Conservation (phyloP, 176 grass and related monocot species). For the Raddia guianensis region DNA sequence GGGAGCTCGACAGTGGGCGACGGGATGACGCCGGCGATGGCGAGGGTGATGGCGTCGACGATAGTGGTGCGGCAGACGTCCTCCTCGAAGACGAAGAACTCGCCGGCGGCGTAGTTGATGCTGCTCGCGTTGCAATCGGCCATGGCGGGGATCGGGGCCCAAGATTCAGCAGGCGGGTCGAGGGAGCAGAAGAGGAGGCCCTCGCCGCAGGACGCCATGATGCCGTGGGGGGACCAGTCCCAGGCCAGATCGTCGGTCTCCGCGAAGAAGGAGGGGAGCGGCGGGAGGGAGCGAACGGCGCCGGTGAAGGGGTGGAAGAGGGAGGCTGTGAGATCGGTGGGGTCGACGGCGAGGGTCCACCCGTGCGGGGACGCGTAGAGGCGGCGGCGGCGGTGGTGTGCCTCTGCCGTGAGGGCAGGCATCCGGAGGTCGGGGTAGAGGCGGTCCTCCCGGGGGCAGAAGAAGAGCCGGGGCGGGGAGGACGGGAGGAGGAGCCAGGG, state of each 20-base stretch:
- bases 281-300: constrained; percentile 30
- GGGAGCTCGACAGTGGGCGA: constrained; percentile 45
- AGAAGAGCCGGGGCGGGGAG: constrained; percentile 48
- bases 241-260: constrained; percentile 57
- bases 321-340: constrained; percentile 27
- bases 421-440: constrained; percentile 51
- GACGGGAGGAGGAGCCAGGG: constrained; percentile 53
- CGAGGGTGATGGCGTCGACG: constrained; percentile 39
- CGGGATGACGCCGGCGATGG: neutral
- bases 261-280: constrained; percentile 46
- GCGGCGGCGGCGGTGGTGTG: constrained; percentile 26
- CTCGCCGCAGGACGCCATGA: constrained; percentile 58
- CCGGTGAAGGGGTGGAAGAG: constrained; percentile 60
- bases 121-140: constrained; percentile 42
- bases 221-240: constrained; percentile 52
- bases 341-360: constrained; percentile 50
- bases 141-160: constrained; percentile 41
- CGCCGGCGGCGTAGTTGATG: constrained; percentile 51
- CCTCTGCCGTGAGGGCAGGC: neutral
- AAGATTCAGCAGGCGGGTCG: constrained; percentile 27
- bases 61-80: constrained; percentile 57
- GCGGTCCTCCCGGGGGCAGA: constrained; percentile 50
- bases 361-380: constrained; percentile 50
- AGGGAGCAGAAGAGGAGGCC: constrained; percentile 48
- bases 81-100: constrained; percentile 67